A percentile compares a stretch with the other conserved stretches of the same genome.
Conservation (phyloP, 2,329 filamentous ascomycete species). For the Talaromyces sp. region DNA sequence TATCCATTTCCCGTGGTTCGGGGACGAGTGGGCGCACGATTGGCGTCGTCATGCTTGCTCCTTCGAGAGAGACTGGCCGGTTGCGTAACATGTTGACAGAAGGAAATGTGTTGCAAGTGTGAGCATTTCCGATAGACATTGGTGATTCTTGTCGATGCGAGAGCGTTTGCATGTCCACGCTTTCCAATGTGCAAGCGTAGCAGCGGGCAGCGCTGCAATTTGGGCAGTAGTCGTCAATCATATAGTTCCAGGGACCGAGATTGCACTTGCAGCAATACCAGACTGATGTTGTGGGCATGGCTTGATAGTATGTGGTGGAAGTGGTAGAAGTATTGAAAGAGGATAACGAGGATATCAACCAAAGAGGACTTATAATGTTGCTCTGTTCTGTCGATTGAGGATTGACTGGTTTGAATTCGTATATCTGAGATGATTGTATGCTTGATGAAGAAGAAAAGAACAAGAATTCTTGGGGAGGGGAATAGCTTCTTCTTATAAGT, state of each 20-base stretch:
- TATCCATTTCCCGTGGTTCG: not conserved
- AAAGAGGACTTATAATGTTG: not conserved
- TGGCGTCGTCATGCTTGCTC: not conserved
- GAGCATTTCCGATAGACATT: not conserved
- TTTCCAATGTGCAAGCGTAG: constrained; percentile 9
- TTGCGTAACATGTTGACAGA: not conserved
- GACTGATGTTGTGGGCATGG: constrained; percentile 10
- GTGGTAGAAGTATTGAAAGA: not conserved
- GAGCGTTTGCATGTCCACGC: not conserved
- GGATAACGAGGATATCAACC: not conserved
- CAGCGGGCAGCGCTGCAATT: constrained; percentile 21
- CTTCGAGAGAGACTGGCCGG: not conserved
- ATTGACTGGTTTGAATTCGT: not conserved
- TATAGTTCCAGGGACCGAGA: constrained; percentile 25
- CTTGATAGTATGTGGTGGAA: not conserved
- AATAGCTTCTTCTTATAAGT: not conserved
- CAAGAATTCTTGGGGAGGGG: not conserved
- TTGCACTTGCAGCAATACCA: constrained; percentile 32
- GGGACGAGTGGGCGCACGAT: not conserved
- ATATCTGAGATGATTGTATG: not conserved
- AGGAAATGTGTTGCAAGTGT: not conserved
- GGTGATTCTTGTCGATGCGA: not conserved
- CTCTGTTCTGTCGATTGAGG: not conserved
- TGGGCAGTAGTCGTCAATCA: constrained; percentile 21
- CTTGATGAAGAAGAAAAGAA: not conserved